Percentiles rank a stretch among this genome's conserved stretches.
Evolutionary conservation across 116 monocot genomes (phyloP).

Genomic region (Posidonia oceanica): DNA sequence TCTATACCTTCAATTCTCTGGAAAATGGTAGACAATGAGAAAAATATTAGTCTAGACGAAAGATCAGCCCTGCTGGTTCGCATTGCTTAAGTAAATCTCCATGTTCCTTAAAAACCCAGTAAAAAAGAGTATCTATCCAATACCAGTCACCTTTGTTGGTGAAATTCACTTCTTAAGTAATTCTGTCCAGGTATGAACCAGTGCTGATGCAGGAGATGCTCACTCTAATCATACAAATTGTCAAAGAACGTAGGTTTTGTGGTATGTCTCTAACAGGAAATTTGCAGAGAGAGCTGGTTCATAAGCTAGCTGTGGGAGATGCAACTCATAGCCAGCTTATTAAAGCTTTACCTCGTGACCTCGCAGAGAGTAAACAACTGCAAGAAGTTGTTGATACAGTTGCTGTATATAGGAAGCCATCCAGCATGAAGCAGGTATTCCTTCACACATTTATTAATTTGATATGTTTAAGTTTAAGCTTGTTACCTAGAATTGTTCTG

Average conservation of each 20-base stretch:
- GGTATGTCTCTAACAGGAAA: conserved; percentile 53
- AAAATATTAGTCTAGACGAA: too few relatives aligned
- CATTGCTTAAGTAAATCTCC: too few relatives aligned
- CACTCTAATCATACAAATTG: conserved; percentile 75
- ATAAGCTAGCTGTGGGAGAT: conserved; percentile 68
- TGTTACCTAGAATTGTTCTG: not conserved
- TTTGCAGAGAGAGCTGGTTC: conserved; percentile 68
- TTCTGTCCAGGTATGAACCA: conserved; percentile 60
- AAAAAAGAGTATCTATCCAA: too few relatives aligned
- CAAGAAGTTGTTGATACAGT: conserved; percentile 55
- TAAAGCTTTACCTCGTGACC: conserved; percentile 66
- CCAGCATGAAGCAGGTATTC: conserved; percentile 87
- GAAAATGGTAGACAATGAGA: too few relatives aligned
- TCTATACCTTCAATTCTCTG: too few relatives aligned
- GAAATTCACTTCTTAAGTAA: too few relatives aligned
- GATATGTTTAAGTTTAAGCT: not conserved
- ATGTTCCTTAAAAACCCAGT: too few relatives aligned
- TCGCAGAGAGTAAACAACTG: conserved; percentile 53
- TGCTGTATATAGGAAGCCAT: conserved; percentile 74
- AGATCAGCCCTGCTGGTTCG: too few relatives aligned
- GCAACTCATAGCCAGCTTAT: conserved; percentile 89
- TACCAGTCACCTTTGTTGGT: too few relatives aligned
- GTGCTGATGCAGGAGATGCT: conserved; percentile 89
- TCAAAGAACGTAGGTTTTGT: conserved; percentile 82
- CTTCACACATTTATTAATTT: not conserved